phyloP scores from a whole-genome alignment of 345 rosid genomes.

The Eucalyptus sp. region DNA sequence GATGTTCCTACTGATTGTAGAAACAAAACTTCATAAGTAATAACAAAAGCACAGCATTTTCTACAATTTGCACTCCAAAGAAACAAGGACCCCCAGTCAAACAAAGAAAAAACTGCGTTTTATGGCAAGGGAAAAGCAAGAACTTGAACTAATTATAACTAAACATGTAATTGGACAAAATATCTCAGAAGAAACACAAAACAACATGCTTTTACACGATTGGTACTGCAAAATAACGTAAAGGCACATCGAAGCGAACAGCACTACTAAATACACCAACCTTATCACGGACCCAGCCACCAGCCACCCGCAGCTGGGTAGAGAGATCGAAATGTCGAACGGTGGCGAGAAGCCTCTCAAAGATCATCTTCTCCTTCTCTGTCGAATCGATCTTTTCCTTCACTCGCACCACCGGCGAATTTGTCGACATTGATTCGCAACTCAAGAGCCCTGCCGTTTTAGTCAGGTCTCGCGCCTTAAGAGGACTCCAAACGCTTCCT shows the following conservation, averaged over 20 bases:
- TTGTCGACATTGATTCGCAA: slow-evolving; percentile 17
- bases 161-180: not conserved
- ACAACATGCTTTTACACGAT: not conserved
- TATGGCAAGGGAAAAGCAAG: not conserved
- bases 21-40: no score
- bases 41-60: not conserved
- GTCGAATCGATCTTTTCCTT: slow-evolving; percentile 53
- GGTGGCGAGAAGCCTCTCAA: slow-evolving; percentile 59
- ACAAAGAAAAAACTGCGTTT: not conserved
- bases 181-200: not conserved
- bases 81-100: not conserved
- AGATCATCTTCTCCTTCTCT: slow-evolving; percentile 53
- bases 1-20: not conserved
- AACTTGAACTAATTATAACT: not conserved
- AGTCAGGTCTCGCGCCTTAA: not conserved
- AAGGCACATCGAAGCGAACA: not conserved
- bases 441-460: not conserved
- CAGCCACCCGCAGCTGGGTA: slow-evolving; percentile 90
- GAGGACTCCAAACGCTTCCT: not conserved
- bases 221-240: not conserved
- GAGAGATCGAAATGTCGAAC: slow-evolving; percentile 48
- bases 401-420: slow-evolving; percentile 16
- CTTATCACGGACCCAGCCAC: slow-evolving; percentile 99
- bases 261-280: slow-evolving; percentile 5
- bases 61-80: not conserved